Conservation (phyloP, 192 early-diverging fungal genomes). For the Gigaspora rosea region DNA sequence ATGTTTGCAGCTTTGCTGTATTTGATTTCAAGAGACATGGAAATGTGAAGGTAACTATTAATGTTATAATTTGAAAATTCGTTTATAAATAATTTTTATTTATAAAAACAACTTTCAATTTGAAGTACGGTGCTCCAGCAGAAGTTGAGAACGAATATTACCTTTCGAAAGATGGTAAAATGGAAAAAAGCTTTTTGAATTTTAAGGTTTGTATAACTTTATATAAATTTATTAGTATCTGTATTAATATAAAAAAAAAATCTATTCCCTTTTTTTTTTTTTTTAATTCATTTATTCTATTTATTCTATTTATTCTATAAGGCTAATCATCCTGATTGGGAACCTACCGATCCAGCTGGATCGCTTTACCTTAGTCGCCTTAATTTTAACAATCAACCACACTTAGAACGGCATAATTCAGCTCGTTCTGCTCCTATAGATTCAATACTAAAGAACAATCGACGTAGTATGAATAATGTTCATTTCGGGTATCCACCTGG, state of each 20-base stretch:
- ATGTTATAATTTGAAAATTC: neutral
- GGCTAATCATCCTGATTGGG: conserved; percentile 93
- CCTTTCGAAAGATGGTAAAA: conserved; percentile 88
- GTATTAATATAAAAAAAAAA: neutral
- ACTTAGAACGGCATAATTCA: conserved; percentile 1
- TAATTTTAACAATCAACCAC: conserved; percentile 44
- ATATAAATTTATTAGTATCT: neutral
- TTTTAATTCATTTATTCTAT: conserved; percentile 1
- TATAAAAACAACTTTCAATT: conserved; percentile 3
- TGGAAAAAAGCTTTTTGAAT: conserved; percentile 96
- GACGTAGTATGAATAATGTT: conserved; percentile 9
- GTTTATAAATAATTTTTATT: neutral
- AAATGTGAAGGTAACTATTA: conserved; percentile 63
- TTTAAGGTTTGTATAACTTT: conserved; percentile 70
- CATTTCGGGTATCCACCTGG: conserved; percentile 23
- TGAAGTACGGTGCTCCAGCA: conserved; percentile 73
- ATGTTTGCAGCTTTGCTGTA: conserved; percentile 95
- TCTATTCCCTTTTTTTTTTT: neutral
- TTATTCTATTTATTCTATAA: no score
- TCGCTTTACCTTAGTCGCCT: conserved; percentile 80
- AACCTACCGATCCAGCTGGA: conserved; percentile 75
- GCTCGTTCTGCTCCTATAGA: conserved; percentile 4
- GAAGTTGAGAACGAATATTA: conserved; percentile 58
- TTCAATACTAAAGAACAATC: conserved; percentile 15
- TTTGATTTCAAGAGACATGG: conserved; percentile 94